phyloP scores from a whole-genome alignment of 495 filamentous ascomycete genomes.

The Podospora fimiseda region DNA sequence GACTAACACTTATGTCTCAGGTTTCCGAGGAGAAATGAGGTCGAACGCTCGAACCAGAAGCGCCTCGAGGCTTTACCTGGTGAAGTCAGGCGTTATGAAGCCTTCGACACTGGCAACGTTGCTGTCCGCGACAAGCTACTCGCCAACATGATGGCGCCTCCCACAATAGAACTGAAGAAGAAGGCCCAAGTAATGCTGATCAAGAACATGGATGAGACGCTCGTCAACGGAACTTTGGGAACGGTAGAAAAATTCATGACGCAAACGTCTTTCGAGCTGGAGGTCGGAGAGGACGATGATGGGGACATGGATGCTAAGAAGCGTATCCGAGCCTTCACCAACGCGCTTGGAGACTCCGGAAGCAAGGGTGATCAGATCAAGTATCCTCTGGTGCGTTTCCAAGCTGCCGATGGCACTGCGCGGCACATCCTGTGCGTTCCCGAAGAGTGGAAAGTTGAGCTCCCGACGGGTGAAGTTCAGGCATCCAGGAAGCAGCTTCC shows the following conservation, averaged over 20 bases:
- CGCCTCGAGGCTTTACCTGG: constrained; percentile 69
- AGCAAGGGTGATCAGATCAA: constrained; percentile 36
- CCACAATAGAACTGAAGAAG: constrained; percentile 70
- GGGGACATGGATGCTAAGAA: constrained; percentile 42
- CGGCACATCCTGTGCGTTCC: constrained; percentile 74
- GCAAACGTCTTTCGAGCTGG: constrained; percentile 65
- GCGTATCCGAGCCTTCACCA: constrained; percentile 34
- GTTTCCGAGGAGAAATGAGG: constrained; percentile 85
- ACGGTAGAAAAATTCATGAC: constrained; percentile 82
- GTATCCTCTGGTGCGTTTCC: constrained; percentile 81
- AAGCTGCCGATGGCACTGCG: constrained; percentile 66
- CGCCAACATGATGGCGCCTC: constrained; percentile 86
- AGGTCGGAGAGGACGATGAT: constrained; percentile 49
- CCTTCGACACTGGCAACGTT: constrained; percentile 71
- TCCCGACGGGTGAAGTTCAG: constrained; percentile 91
- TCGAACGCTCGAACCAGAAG: constrained; percentile 73
- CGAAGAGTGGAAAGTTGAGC: constrained; percentile 92
- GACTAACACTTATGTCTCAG: constrained; percentile 31
- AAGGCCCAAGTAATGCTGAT: constrained; percentile 98
- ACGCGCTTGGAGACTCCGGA: constrained; percentile 17
- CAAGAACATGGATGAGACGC: constrained; percentile 91
- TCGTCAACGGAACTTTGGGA: constrained; percentile 92
- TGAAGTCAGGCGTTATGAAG: constrained; percentile 58
- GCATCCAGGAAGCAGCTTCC: constrained; percentile 73
- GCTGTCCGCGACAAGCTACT: constrained; percentile 69